Evolutionary conservation across 306 rosid genomes (phyloP), one percentile per base, ranked within the genome.

Genomic region (Trifolium pratense): DNA sequence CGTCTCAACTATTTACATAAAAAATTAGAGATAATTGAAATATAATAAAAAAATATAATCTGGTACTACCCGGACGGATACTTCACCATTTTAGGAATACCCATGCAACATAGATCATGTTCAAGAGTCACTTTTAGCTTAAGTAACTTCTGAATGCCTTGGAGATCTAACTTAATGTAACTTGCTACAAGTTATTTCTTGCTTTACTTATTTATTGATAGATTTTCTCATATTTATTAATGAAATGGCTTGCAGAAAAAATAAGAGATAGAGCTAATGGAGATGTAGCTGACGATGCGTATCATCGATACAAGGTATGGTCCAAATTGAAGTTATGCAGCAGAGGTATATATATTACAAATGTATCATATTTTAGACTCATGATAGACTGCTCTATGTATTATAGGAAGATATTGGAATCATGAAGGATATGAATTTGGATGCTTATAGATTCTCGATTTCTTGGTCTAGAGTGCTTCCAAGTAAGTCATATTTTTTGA

Each of bases 401-500:
- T 48, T 48, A n/a, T n/a, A 48, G 97, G 89, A 91, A 81, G 96
- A 91, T 76, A 85, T 84, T 73, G 61, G 63, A 26, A 78, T 87
- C 3, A 74, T 86, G 82, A 91, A 91, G 73, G 68, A 85, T 1
- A 78, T 91, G 80, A 78, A 80, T 6, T 56, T 76, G 56, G 93
- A 89, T 84, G 87, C 93, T 5, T 89, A 84, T 21, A 80, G 96
- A 71, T 83, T 91, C 60, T 89, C 96, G 11, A 83, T 91, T 43
- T 78, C 97, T 3, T 91, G 97, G 96, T 66, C 97, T 4, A 82
- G 93, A 86, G 29, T 89, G 10, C 48, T 89, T 7, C 90, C 97
- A 66, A 84, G 96, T 89, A 86, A 77, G 85, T 56, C 25, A 23
- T 49, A 61, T 56, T 56, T 56, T 56, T 21, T 9, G 7, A 11